Evolutionary conservation across 441 rosid genomes (phyloP), one percentile per base, ranked within the genome.

Genomic region (Eruca vesicaria): DNA sequence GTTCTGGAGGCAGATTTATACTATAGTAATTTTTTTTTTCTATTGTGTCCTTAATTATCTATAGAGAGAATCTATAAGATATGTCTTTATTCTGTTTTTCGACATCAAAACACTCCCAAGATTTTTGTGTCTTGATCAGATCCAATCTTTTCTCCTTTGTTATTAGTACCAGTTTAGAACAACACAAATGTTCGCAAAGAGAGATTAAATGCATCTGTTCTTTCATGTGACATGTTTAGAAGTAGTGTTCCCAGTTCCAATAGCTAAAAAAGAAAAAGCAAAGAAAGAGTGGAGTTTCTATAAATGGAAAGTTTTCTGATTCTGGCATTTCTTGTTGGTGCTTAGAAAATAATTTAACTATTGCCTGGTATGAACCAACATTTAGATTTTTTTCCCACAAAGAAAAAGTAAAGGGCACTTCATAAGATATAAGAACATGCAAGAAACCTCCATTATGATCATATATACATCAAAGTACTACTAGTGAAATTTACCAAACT

Each of bases 131-230:
- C 68, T 58, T 35, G 68, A 77, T 66, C 64, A 77, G 50, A 66
- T 71, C 76, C 45, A 77, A 57, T 57, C 26, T 18, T 60, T 31
- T 31, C 8, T 38, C 3, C 3, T 21, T 43, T 56, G 32, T 57
- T 56, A 53, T 1, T 9, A 65, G 14, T 16, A 45, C 58, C 15
- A 45, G 72, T 64, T 66, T 71, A 63, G 41, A 58, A 64, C 57
- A 70, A 14, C 3, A 16, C 29, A 60, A 58, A 45, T 66, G 36
- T 9, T 57, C 38, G 55, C 16, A 26, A 66, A 68, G 55, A 71
- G 21, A 59, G 68, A 71, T 65, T 77, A 66, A 59, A 67, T 72
- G 78, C 66, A 78, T 68, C n/a, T 68, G 72, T 66, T 61, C 50
- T 62, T 53, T 62, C 70, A 43, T 72, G 55, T 72, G 81, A 72